Base-by-base conservation (phyloP, 805 yeast species). In the Kazachstania viticola region DNA sequence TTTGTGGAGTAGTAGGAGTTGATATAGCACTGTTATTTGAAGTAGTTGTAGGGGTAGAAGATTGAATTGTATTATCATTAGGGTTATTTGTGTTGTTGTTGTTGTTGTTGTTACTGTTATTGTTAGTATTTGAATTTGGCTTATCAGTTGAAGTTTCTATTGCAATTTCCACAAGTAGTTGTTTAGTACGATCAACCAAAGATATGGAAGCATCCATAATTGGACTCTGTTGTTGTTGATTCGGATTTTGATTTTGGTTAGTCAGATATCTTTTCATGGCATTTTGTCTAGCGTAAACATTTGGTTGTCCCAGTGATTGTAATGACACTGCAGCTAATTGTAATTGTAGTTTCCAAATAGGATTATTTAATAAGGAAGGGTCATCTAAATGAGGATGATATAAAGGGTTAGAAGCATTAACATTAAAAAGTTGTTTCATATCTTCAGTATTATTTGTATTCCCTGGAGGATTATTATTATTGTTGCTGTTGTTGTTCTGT, bases 231-330 rank as follows among this genome's bases (percentile, higher is more conserved):
- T n/a, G 44, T n/a, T n/a, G n/a, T 25, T 40, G 38, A 14, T 14
- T 41, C 21, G 25, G 30, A 21, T 25, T 43, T 17, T 37, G 43
- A 19, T 32, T 38, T 24, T 51, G 56, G 31, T 40, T 47, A 4
- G 46, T 45, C 21, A 54, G 26, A 27, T 51, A 53, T 36, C 53
- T 51, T 33, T 56, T 53, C 54, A 56, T 54, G 2, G 59, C 60
- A 38, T 54, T 55, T 41, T 56, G 60, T 28, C 60, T 48, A 3
- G 61, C 61, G 38, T 56, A 56, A 7, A 52, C 51, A 32, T 56
- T 56, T 9, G 60, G 55, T 35, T 49, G 59, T 4, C 60, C 60
- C 28, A 54, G 26, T 11, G 57, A 46, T 15, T 52, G 58, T 38
- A 51, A 41, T 6, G 60, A 54, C 2, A 49, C 41, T 9, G 51